Percentiles rank a stretch among this genome's conserved stretches.
phyloP scores from a whole-genome alignment of 2,329 filamentous ascomycete genomes.

The Trichoderma simmonsii region DNA sequence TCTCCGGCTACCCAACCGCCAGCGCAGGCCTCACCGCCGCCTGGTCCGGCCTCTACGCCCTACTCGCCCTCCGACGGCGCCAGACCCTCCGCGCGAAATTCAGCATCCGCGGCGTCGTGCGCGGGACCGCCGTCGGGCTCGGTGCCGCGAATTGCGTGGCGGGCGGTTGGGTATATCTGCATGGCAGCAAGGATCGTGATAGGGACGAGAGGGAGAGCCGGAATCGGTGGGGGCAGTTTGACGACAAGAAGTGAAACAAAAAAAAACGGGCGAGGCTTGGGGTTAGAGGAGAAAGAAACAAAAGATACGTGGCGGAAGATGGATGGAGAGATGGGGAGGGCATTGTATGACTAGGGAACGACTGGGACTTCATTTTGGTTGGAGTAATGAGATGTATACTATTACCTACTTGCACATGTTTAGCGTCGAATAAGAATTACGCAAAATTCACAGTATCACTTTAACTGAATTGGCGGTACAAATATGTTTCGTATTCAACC shows the following conservation, averaged over 20 bases:
- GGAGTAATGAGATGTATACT: not conserved
- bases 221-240: constrained; percentile 47
- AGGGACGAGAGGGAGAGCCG: constrained; percentile 46
- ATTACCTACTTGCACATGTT: not conserved
- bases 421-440: not conserved
- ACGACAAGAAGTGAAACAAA: constrained; percentile 7
- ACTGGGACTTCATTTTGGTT: not conserved
- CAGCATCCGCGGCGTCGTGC: constrained; percentile 48
- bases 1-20: constrained; percentile 57
- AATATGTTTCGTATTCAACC: not conserved
- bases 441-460: not conserved
- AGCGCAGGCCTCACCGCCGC: constrained; percentile 54
- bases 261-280: not conserved
- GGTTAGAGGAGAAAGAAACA: not conserved
- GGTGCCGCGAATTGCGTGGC: constrained; percentile 48
- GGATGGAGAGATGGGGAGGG: not conserved
- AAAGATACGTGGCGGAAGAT: not conserved
- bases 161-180: constrained; percentile 51
- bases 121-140: constrained; percentile 49
- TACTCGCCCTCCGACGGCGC: constrained; percentile 51
- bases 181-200: constrained; percentile 49
- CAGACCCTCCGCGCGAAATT: constrained; percentile 42
- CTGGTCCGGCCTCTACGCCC: constrained; percentile 55
- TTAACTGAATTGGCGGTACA: not conserved
- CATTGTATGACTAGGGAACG: not conserved